Base-by-base conservation (phyloP, 805 yeast species). In the Yamadazyma akitaensis region DNA sequence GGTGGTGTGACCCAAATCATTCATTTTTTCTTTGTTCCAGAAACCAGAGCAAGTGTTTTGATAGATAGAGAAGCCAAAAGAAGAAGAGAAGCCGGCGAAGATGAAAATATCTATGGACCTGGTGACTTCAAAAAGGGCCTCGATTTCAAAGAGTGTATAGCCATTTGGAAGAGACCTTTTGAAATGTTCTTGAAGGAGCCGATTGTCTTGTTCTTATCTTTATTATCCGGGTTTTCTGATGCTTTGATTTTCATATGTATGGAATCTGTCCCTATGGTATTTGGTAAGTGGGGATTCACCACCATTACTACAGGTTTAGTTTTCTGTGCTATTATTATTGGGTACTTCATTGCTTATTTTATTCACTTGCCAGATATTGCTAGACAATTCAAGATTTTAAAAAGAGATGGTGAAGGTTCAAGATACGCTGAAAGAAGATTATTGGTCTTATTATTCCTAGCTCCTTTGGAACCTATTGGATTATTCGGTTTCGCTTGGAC, bases 401-500 rank as follows among this genome's bases (percentile, higher is more conserved):
- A 47, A 35, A 53, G 34, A 21, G 53, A 57, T 14, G 67, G 65
- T 37, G 65, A 60, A 26, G 62, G 43, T 8, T 43, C 65, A 3
- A 51, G 64, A 30, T 56, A 48, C 21, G 63, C 67, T 31, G 63
- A 61, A 51, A 51, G 66, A 50, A 46, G 64, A 43, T 46, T 70
- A 54, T 49, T 65, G 40, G 54, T 67, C 35, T 59, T 70, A 34
- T 60, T 70, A 6, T 70, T 59, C 53, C 51, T 69, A 37, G 74
- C 68, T 7, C 72, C 72, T 1, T 54, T 68, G 19, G 70, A 65
- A 46, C 59, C 73, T 8, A 60, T 67, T 32, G 75, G 75, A 1
- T 53, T 68, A 42, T 63, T 70, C 40, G 73, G 73, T 0, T 70
- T 70, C 53, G 73, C 72, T 2, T 70, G 74, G 74, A 67, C 75